Evolutionary conservation across 2,329 filamentous ascomycete genomes (phyloP).

Genomic region (Phaeosphaeriaceae sp.): DNA sequence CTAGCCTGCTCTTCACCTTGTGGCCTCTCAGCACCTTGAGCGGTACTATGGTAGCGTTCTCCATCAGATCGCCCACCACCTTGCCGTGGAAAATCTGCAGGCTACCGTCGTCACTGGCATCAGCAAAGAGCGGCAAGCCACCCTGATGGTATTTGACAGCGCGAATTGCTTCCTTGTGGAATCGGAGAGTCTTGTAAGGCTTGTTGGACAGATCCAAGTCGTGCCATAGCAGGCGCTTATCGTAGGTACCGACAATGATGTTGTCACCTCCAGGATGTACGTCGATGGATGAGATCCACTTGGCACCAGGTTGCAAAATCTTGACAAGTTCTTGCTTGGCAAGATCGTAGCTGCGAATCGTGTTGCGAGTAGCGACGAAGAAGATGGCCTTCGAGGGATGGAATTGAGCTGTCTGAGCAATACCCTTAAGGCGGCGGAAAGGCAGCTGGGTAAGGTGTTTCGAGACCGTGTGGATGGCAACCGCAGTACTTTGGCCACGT

Average conservation of each 20-base stretch:
- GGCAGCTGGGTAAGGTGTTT: conserved; percentile 95
- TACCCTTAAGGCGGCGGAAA: conserved; percentile 77
- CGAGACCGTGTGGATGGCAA: conserved; percentile 92
- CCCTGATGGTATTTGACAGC: conserved; percentile 86
- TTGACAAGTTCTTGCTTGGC: conserved; percentile 91
- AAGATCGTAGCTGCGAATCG: conserved; percentile 92
- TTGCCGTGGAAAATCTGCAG: conserved; percentile 97
- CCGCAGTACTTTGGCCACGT: conserved; percentile 75
- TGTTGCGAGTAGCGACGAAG: conserved; percentile 94
- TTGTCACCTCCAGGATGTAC: conserved; percentile 94
- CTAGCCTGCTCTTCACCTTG: conserved; percentile 82
- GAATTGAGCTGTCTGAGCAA: conserved; percentile 91
- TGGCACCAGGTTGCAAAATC: conserved; percentile 89
- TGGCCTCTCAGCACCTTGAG: conserved; percentile 94
- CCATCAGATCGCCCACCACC: conserved; percentile 92
- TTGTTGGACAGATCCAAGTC: conserved; percentile 89
- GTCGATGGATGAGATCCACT: conserved; percentile 94
- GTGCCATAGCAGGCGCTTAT: conserved; percentile 93
- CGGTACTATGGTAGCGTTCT: conserved; percentile 95
- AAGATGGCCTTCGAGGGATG: conserved; percentile 92
- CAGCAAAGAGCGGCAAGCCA: conserved; percentile 83
- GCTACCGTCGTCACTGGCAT: conserved; percentile 92
- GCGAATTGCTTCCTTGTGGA: conserved; percentile 90
- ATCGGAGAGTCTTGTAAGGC: conserved; percentile 95
- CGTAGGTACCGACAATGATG: conserved; percentile 91